Evolutionary conservation across 2,329 filamentous ascomycete species (phyloP), one percentile per base, ranked within the genome.

Genomic region (Anthostomella pinea): DNA sequence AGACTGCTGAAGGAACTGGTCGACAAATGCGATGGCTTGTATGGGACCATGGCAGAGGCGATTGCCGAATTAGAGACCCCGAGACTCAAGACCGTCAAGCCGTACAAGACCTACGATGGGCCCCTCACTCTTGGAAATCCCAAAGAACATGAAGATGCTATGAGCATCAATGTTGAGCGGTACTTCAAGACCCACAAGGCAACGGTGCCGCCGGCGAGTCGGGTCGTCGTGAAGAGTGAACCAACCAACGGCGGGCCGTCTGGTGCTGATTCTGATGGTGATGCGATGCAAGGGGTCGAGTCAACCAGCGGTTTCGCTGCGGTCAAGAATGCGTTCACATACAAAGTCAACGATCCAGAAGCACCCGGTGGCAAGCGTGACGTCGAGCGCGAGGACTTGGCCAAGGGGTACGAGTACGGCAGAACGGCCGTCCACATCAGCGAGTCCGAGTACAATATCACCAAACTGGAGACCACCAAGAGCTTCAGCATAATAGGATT

Each of bases 371-470:
- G 86, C 9, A 95, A 91, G 64, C 75, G 74, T 35, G 87, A 95
- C 35, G 81, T 98, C 17, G 79, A 85, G 18, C 80, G 81, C 39
- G 89, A 95, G 10, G 79, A 87, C 11, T 72, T 98, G 23, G 87
- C 87, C n/a, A 95, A 89, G 59, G 93, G 93, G 0, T 98, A 91
- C 55, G 83, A 88, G 55, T 98, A 98, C 58, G 93, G 93, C 29
- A 78, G 89, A 38, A 96, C 91, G 1, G 88, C 87, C 3, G 91
- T 98, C 2, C 83, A 85, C 49, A 95, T 98, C 49, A 87, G 80
- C 48, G 83, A 90, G 51, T 85, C 85, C 1, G 91, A 98, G 53
- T 77, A 84, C 59, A 88, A 90, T 49, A 81, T 96, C 39, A 95
- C 88, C n/a, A 89, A 85, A 47, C 73, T 96, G 21, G 83, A 94